A percentile compares a stretch with the other conserved stretches of the same genome.
These are phyloP conservation scores for Mucor lusitanicus DNA, from an alignment of 371 early-diverging fungal species.

Conservation along the genomic window DNA sequence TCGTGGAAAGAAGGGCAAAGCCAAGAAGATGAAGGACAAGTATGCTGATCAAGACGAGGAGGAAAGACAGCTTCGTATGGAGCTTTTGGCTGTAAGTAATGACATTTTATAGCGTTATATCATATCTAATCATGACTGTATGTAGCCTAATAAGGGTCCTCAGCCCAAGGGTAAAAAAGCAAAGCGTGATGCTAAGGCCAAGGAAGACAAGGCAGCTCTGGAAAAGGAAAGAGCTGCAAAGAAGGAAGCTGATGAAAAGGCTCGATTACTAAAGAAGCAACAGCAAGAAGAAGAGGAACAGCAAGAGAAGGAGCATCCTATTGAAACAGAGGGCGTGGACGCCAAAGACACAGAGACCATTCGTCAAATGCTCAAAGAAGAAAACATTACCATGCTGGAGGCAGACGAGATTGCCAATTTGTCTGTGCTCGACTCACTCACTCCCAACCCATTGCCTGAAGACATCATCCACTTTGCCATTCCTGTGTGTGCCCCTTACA, in stretches of 20 bases:
- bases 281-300: slow-evolving; percentile 7
- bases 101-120: not conserved
- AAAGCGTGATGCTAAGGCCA: slow-evolving; percentile 60
- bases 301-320: slow-evolving; percentile 2
- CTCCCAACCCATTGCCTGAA: slow-evolving; percentile 73
- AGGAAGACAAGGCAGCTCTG: slow-evolving; percentile 43
- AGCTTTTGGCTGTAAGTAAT: slow-evolving; percentile 70
- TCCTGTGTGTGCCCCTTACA: slow-evolving; percentile 96
- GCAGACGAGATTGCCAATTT: slow-evolving; percentile 67
- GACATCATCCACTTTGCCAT: slow-evolving; percentile 90
- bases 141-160: slow-evolving; percentile 70
- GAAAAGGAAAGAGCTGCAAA: slow-evolving; percentile 35
- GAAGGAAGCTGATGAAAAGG: slow-evolving; percentile 20
- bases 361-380: slow-evolving; percentile 71
- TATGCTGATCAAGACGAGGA: slow-evolving; percentile 95
- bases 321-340: slow-evolving; percentile 6
- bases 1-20: slow-evolving; percentile 87
- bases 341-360: slow-evolving; percentile 64
- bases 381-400: slow-evolving; percentile 70
- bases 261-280: not conserved
- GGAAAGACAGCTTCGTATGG: slow-evolving; percentile 81
- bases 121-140: not conserved
- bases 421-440: slow-evolving; percentile 77
- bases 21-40: slow-evolving; percentile 90
- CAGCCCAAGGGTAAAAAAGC: slow-evolving; percentile 76